phyloP scores from a whole-genome alignment of 495 filamentous ascomycete species.

The Tuber umbilicatum region DNA sequence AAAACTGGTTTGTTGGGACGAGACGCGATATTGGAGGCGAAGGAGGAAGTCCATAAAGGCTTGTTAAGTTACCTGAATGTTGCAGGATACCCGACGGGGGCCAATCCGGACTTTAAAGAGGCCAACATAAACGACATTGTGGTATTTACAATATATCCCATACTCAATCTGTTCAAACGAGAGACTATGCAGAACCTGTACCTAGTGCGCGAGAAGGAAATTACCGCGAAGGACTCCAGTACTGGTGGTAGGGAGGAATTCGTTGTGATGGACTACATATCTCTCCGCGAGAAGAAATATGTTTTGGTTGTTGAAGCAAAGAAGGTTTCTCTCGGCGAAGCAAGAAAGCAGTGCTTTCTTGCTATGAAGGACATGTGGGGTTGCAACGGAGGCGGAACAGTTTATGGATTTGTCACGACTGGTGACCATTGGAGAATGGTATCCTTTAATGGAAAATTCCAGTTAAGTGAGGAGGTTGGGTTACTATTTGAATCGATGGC shows the following conservation, averaged over 20 bases:
- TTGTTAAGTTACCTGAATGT: constrained; percentile 13
- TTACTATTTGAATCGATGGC: constrained; percentile 14
- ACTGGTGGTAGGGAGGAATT: constrained; percentile 15
- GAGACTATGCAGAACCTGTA: constrained; percentile 7
- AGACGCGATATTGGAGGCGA: constrained; percentile 8
- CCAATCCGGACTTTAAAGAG: constrained; percentile 15
- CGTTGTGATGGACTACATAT: constrained; percentile 15
- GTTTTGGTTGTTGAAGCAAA: too few species aligned
- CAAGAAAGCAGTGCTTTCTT: too few species aligned
- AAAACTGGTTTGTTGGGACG: background rate
- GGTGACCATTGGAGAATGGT: constrained; percentile 15
- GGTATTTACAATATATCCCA: constrained; percentile 3
- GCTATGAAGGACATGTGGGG: too few species aligned
- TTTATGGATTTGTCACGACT: constrained; percentile 22
- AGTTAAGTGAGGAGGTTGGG: constrained; percentile 8
- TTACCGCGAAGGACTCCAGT: constrained; percentile 5
- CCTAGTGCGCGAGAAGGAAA: constrained; percentile 13
- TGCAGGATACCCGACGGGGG: constrained; percentile 15
- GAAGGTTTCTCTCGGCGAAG: too few species aligned
- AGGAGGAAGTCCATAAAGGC: constrained; percentile 15
- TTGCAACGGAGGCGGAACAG: constrained; percentile 12
- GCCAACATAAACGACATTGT: too few species aligned
- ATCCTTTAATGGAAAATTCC: constrained; percentile 19
- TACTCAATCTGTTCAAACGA: constrained; percentile 5
- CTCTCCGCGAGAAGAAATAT: constrained; percentile 7